Evolutionary conservation across 1,139 yeast species (phyloP).

Genomic region (Arxiozyma bovina): DNA sequence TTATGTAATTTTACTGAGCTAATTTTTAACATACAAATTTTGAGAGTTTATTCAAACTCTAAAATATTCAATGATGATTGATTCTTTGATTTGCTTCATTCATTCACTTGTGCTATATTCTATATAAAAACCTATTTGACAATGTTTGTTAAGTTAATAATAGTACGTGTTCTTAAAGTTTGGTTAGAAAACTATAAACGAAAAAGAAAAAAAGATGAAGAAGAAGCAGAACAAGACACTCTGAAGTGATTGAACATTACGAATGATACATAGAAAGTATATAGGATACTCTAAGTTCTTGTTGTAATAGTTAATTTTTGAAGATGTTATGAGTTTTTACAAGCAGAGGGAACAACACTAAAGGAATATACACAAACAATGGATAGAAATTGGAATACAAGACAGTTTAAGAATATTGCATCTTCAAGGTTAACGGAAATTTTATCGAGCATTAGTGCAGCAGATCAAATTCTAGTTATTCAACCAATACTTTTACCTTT

Average conservation of each 20-base stretch:
- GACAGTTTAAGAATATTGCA: slow-evolving; percentile 16
- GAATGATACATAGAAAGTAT: slow-evolving; percentile 23
- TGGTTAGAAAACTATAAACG: not conserved
- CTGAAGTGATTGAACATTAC: slow-evolving; percentile 4
- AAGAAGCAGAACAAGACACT: not conserved
- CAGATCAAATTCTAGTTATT: slow-evolving; percentile 19
- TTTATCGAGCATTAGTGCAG: slow-evolving; percentile 13
- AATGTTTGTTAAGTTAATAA: not conserved
- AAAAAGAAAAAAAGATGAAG: no score
- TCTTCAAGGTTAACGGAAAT: slow-evolving; percentile 13
- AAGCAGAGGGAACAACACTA: not conserved
- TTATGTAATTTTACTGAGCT: not conserved
- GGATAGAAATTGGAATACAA: slow-evolving; percentile 22
- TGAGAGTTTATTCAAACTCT: no score
- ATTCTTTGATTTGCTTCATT: not conserved
- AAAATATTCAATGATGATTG: no score
- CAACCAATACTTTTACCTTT: slow-evolving; percentile 17
- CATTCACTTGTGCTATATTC: not conserved
- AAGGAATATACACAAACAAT: slow-evolving; percentile 5
- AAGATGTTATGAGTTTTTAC: no score
- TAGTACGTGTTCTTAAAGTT: not conserved
- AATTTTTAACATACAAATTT: no score
- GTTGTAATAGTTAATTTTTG: slow-evolving; percentile 6
- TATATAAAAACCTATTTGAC: not conserved
- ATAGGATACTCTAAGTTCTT: slow-evolving; percentile 19